phyloP scores from a whole-genome alignment of 352 stramenopile species.

The Phytophthora pisi region DNA sequence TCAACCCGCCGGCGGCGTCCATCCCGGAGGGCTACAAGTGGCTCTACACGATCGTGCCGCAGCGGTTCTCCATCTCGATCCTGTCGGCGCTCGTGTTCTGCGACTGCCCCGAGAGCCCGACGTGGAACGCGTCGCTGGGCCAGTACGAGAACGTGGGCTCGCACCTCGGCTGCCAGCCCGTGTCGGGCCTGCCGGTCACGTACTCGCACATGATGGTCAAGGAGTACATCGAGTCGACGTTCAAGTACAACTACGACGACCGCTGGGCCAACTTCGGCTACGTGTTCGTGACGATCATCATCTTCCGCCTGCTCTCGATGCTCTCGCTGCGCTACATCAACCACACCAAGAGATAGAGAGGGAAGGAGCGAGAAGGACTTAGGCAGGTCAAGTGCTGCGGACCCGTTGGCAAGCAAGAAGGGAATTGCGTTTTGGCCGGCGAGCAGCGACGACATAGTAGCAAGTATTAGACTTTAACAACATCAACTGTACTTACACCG shows the following conservation, averaged over 20 bases:
- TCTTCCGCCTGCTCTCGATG: slow-evolving; percentile 11
- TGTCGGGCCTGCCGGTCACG: slow-evolving; percentile 11
- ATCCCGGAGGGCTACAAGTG: slow-evolving; percentile 17
- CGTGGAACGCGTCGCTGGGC: slow-evolving; percentile 9
- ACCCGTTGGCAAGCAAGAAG: slow-evolving; percentile 6
- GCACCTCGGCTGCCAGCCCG: slow-evolving; percentile 10
- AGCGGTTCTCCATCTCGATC: slow-evolving; percentile 10
- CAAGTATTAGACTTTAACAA: slow-evolving; percentile 6
- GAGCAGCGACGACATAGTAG: neutral
- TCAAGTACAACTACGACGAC: slow-evolving; percentile 14
- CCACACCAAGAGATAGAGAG: slow-evolving; percentile 12
- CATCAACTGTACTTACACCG: slow-evolving; percentile 2
- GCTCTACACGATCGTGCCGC: slow-evolving; percentile 14
- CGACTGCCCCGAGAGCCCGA: slow-evolving; percentile 10
- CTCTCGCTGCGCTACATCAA: slow-evolving; percentile 15
- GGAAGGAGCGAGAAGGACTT: neutral
- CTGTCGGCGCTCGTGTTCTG: slow-evolving; percentile 8
- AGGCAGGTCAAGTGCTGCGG: neutral
- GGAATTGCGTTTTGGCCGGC: slow-evolving; percentile 2
- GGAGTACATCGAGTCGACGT: slow-evolving; percentile 18
- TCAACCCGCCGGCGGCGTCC: slow-evolving; percentile 8
- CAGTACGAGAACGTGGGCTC: slow-evolving; percentile 17
- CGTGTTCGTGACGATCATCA: slow-evolving; percentile 13
- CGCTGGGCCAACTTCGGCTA: slow-evolving; percentile 16
- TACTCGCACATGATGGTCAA: slow-evolving; percentile 11